These are phyloP conservation scores for Nicotiana knightiana DNA, from an alignment of 257 asterid species.

Conservation along the genomic window DNA sequence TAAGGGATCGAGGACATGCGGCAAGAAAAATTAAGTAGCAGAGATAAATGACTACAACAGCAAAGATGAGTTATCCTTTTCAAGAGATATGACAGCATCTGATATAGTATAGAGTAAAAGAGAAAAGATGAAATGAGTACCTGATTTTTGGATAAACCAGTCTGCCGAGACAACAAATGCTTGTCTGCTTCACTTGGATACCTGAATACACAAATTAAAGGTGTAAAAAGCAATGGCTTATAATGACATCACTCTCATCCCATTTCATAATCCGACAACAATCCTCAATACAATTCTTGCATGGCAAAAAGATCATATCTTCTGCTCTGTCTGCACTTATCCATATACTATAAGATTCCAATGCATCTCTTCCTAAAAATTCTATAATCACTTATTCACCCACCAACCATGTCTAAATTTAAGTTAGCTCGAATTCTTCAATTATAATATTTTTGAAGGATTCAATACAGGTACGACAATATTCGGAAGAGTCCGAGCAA, in stretches of 20 bases:
- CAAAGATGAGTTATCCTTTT: conserved; percentile 36
- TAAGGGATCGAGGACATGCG: too few relatives aligned
- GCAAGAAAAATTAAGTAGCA: not conserved
- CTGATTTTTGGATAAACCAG: conserved; percentile 90
- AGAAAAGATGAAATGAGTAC: conserved; percentile 41
- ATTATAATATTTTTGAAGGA: too few relatives aligned
- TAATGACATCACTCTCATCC: not conserved
- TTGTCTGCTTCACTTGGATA: conserved; percentile 97
- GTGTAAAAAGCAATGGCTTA: not conserved
- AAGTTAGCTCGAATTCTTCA: too few relatives aligned
- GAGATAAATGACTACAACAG: not conserved
- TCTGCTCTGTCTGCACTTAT: not conserved
- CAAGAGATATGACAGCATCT: conserved; percentile 34
- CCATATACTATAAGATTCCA: not conserved
- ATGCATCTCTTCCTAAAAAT: not conserved
- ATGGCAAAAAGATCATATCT: not conserved
- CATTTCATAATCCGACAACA: conserved; percentile 11
- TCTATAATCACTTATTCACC: not conserved
- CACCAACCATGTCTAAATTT: not conserved
- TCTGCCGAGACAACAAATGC: conserved; percentile 90
- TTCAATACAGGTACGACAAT: too few relatives aligned
- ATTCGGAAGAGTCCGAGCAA: too few relatives aligned
- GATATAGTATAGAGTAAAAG: conserved; percentile 3
- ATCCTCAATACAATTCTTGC: not conserved
- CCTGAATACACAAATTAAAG: conserved; percentile 28